phyloP scores from a whole-genome alignment of 352 stramenopile species.

The Phytophthora citricola region DNA sequence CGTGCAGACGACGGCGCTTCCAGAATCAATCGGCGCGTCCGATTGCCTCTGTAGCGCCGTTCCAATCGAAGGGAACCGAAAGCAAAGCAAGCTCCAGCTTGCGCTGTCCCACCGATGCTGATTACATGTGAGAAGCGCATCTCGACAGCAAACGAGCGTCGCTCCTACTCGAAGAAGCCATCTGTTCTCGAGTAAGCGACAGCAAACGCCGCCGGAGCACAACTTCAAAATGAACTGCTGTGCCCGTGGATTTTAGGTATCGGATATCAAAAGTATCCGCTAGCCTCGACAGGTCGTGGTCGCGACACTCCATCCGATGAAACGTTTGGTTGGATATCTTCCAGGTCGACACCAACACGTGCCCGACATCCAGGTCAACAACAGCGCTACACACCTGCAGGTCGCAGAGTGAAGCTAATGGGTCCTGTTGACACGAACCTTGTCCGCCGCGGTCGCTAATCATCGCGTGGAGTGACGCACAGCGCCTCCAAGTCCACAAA shows the following conservation, averaged over 20 bases:
- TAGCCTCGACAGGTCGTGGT: constrained; percentile 33
- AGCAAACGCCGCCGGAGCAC: background rate
- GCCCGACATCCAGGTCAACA: constrained; percentile 4
- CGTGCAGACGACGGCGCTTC: constrained; percentile 20
- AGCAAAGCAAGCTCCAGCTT: background rate
- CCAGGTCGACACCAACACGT: constrained; percentile 27
- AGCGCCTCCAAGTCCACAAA: constrained; percentile 13
- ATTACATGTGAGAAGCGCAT: constrained; percentile 20
- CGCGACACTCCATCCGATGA: constrained; percentile 21
- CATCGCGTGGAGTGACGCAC: constrained; percentile 5
- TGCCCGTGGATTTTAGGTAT: constrained; percentile 14
- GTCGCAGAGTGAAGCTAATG: constrained; percentile 8
- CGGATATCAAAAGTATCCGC: constrained; percentile 27
- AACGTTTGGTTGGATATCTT: constrained; percentile 25
- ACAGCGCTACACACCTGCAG: constrained; percentile 6
- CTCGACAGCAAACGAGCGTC: constrained; percentile 21
- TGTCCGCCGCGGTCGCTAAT: constrained; percentile 13
- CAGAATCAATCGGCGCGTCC: constrained; percentile 29
- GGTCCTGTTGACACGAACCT: constrained; percentile 9
- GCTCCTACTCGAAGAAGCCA: constrained; percentile 16
- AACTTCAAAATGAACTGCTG: background rate
- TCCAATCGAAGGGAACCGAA: constrained; percentile 28
- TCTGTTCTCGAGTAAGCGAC: constrained; percentile 27
- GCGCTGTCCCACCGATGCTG: constrained; percentile 4
- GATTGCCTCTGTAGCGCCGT: constrained; percentile 14